These are phyloP conservation scores for Escallonia rubra DNA, from an alignment of 129 eudicot genomes.

Conservation along the genomic window DNA sequence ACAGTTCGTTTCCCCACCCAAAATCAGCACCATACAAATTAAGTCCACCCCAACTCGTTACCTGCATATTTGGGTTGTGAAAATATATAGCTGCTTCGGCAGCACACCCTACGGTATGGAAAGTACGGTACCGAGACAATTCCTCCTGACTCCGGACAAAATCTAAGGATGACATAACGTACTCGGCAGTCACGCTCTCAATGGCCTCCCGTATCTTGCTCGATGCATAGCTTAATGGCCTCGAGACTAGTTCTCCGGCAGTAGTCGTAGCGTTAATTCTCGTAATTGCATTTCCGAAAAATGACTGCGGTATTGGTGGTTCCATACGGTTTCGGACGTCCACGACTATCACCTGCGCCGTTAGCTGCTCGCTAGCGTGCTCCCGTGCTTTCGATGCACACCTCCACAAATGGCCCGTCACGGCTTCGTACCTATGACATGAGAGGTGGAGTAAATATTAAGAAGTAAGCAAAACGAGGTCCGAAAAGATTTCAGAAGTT, in stretches of 20 bases:
- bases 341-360: not conserved
- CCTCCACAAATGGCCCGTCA: slow-evolving; percentile 21
- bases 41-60: not conserved
- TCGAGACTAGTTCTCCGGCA: slow-evolving; percentile 10
- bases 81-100: not conserved
- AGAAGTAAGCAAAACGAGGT: too few species aligned
- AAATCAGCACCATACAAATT: slow-evolving; percentile 11
- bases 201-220: slow-evolving; percentile 15
- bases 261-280: not conserved
- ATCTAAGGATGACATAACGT: slow-evolving; percentile 1
- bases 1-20: slow-evolving; percentile 20
- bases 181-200: slow-evolving; percentile 16
- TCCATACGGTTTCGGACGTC: slow-evolving; percentile 9
- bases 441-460: too few species aligned
- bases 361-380: slow-evolving; percentile 8
- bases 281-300: slow-evolving; percentile 13
- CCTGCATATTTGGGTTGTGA: slow-evolving; percentile 1
- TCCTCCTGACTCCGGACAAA: not conserved
- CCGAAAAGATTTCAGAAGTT: too few species aligned
- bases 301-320: slow-evolving; percentile 15
- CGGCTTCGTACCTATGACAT: slow-evolving; percentile 9
- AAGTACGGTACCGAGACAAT: not conserved
- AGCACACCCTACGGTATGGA: not conserved
- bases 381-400: slow-evolving; percentile 18
- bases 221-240: slow-evolving; percentile 19